Percentiles rank a stretch among this genome's conserved stretches.
phyloP scores from a whole-genome alignment of 2,329 filamentous ascomycete species.

The Fusarium sp. region DNA sequence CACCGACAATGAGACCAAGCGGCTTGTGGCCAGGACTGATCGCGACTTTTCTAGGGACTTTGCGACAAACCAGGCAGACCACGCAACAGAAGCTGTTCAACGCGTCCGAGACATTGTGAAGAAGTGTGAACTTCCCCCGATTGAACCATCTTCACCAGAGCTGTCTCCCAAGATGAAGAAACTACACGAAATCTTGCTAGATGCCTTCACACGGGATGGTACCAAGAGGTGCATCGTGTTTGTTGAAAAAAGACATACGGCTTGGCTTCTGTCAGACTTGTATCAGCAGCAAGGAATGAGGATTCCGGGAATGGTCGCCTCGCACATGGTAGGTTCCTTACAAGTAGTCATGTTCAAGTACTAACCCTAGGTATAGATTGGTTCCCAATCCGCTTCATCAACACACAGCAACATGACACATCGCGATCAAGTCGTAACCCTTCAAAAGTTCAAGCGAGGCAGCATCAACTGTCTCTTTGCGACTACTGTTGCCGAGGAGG shows the following conservation, averaged over 20 bases:
- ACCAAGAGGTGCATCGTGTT: conserved; percentile 81
- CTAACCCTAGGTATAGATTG: conserved; percentile 43
- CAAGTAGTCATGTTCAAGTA: background rate
- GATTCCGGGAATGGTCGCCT: conserved; percentile 68
- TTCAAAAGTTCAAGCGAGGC: conserved; percentile 72
- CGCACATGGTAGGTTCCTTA: conserved; percentile 65
- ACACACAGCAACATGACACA: conserved; percentile 74
- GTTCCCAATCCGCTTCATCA: conserved; percentile 43
- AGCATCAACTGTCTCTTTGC: conserved; percentile 72
- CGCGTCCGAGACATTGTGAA: conserved; percentile 67
- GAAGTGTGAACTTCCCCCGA: conserved; percentile 57
- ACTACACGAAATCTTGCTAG: conserved; percentile 69
- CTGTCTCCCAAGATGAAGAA: conserved; percentile 79
- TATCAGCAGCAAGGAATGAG: conserved; percentile 67
- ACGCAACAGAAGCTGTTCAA: conserved; percentile 65
- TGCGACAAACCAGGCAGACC: conserved; percentile 48
- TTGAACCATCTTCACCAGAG: conserved; percentile 44
- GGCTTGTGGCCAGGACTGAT: conserved; percentile 68
- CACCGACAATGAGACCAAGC: conserved; percentile 68
- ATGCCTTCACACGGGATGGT: conserved; percentile 71
- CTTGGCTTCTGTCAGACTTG: conserved; percentile 75
- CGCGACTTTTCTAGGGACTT: conserved; percentile 42
- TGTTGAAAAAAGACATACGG: conserved; percentile 81
- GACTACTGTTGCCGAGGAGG: conserved; percentile 75
- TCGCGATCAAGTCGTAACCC: conserved; percentile 77